Evolutionary conservation across 768 basidiomycete genomes (phyloP).

Genomic region (Hericium alpestre): DNA sequence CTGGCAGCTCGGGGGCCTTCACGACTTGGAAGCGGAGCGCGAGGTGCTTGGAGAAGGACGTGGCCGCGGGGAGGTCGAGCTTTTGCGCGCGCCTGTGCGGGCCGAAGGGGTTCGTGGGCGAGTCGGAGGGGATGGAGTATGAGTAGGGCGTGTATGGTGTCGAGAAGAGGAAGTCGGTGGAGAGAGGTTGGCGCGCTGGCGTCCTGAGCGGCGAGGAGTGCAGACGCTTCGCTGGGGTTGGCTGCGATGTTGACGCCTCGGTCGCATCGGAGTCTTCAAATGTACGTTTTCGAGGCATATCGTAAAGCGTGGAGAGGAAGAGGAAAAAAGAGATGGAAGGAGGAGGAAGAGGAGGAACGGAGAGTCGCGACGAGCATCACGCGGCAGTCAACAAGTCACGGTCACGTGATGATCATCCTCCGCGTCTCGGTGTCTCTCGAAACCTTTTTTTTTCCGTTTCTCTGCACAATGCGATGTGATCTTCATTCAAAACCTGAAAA

Average conservation of each 20-base stretch:
- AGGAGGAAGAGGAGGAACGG: too few relatives aligned
- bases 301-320: too few relatives aligned
- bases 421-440: too few relatives aligned
- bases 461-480: too few relatives aligned
- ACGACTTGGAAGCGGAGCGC: slow-evolving; percentile 53
- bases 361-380: too few relatives aligned
- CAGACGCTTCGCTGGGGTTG: neutral
- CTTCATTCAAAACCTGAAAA: too few relatives aligned
- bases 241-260: neutral
- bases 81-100: slow-evolving; percentile 31
- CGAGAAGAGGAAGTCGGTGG: slow-evolving; percentile 4
- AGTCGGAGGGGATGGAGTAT: slow-evolving; percentile 42
- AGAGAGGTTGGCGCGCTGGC: neutral
- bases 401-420: too few relatives aligned
- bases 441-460: too few relatives aligned
- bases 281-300: neutral
- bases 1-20: slow-evolving; percentile 14
- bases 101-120: slow-evolving; percentile 63
- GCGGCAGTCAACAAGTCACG: too few relatives aligned
- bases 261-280: neutral
- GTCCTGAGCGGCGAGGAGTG: neutral
- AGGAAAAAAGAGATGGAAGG: too few relatives aligned
- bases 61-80: slow-evolving; percentile 28
- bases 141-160: slow-evolving; percentile 25
- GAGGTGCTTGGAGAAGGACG: slow-evolving; percentile 49